Evolutionary conservation across 2,329 filamentous ascomycete species (phyloP).

Genomic region (Pseudopyricularia javanii): DNA sequence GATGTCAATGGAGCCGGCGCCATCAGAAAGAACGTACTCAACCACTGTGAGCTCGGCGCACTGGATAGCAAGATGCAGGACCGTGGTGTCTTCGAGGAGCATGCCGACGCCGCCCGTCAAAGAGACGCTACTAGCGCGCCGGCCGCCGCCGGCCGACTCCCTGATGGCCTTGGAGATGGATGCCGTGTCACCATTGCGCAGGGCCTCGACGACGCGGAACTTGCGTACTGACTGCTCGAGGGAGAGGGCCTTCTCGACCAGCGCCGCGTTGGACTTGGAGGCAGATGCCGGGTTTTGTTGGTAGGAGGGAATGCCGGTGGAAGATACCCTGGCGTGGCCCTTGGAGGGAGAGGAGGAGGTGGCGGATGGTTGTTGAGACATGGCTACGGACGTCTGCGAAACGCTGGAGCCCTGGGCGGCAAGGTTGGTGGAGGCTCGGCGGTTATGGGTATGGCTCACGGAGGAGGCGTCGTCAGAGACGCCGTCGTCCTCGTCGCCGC

Average conservation of each 20-base stretch:
- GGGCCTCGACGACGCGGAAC: conserved; percentile 85
- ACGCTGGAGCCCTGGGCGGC: conserved; percentile 18
- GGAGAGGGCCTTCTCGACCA: conserved; percentile 33
- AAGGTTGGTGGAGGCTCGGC: neutral
- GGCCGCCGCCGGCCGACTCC: conserved; percentile 42
- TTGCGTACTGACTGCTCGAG: conserved; percentile 92
- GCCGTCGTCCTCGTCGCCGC: conserved; percentile 36
- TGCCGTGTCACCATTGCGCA: conserved; percentile 80
- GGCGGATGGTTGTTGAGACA: conserved; percentile 16
- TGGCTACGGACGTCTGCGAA: conserved; percentile 19
- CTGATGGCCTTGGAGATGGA: conserved; percentile 80
- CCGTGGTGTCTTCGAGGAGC: conserved; percentile 67
- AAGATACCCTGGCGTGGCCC: conserved; percentile 22
- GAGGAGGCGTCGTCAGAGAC: conserved; percentile 32
- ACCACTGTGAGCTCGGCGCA: conserved; percentile 88
- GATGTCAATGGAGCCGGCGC: conserved; percentile 57
- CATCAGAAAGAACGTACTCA: conserved; percentile 81
- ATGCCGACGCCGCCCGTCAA: conserved; percentile 28
- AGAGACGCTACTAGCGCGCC: conserved; percentile 45
- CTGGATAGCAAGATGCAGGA: conserved; percentile 88
- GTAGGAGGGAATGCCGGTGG: conserved; percentile 28
- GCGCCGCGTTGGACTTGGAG: conserved; percentile 15
- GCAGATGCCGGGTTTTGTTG: conserved; percentile 19
- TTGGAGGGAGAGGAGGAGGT: conserved; percentile 16
- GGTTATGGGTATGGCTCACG: conserved; percentile 6